Conservation (phyloP, 495 filamentous ascomycete species). For the Articulospora tetracladia region DNA sequence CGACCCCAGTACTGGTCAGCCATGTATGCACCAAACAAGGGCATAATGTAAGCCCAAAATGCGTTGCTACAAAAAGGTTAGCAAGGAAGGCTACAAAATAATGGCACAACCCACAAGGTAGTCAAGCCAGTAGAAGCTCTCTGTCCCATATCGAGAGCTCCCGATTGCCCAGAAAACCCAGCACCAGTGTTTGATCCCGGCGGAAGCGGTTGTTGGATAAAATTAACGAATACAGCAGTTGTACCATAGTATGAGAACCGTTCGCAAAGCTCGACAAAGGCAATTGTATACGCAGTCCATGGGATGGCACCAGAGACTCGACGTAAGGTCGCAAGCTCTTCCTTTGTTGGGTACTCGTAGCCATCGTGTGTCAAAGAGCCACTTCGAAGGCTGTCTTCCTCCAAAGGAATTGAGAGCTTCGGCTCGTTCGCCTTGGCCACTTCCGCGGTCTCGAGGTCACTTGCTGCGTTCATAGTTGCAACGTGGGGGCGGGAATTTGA, state of each 20-base stretch:
- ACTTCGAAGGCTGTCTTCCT: neutral
- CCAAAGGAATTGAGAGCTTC: neutral
- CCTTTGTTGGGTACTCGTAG: slow-evolving; percentile 42
- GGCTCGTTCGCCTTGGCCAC: slow-evolving; percentile 6
- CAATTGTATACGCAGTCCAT: slow-evolving; percentile 64
- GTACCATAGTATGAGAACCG: slow-evolving; percentile 78
- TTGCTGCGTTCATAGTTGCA: slow-evolving; percentile 17
- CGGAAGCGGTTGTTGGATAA: slow-evolving; percentile 64
- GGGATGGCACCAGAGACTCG: slow-evolving; percentile 65
- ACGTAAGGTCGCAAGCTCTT: slow-evolving; percentile 56
- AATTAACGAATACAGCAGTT: slow-evolving; percentile 65
- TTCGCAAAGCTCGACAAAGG: slow-evolving; percentile 73
- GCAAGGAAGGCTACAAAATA: neutral
- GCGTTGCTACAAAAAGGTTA: slow-evolving; percentile 36
- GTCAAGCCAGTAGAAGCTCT: slow-evolving; percentile 62
- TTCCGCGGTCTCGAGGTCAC: slow-evolving; percentile 12
- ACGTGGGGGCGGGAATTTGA: neutral
- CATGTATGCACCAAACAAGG: slow-evolving; percentile 52
- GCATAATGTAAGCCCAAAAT: slow-evolving; percentile 64
- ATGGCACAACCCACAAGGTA: slow-evolving; percentile 38
- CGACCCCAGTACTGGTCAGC: slow-evolving; percentile 71
- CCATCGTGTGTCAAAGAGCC: neutral
- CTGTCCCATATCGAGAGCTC: slow-evolving; percentile 66
- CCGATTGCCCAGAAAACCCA: slow-evolving; percentile 42
- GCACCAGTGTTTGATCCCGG: slow-evolving; percentile 53